Evolutionary conservation across 2,329 filamentous ascomycete genomes (phyloP).

Genomic region (Epichloe hybrida): DNA sequence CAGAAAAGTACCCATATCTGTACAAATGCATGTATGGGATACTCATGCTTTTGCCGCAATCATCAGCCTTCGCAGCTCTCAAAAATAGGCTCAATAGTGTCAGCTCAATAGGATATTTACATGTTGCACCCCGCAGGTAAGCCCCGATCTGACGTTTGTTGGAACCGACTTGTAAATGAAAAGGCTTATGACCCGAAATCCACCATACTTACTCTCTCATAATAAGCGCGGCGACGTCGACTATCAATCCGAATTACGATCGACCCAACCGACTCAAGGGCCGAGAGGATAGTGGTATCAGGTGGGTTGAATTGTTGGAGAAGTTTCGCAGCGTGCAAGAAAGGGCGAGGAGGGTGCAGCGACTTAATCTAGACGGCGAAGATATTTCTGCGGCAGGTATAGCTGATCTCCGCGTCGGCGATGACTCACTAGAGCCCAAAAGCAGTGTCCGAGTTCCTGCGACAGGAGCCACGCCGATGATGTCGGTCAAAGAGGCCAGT

Average conservation of each 20-base stretch:
- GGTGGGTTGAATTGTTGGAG: conserved; percentile 85
- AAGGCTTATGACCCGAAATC: neutral
- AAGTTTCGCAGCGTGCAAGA: conserved; percentile 92
- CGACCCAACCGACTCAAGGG: conserved; percentile 66
- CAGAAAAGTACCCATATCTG: conserved; percentile 84
- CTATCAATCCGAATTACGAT: conserved; percentile 48
- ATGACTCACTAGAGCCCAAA: conserved; percentile 26
- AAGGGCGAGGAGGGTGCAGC: conserved; percentile 58
- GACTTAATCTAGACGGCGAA: conserved; percentile 38
- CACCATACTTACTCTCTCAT: conserved; percentile 6
- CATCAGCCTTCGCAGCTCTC: conserved; percentile 87
- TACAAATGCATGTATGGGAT: conserved; percentile 98
- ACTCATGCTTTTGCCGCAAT: conserved; percentile 96
- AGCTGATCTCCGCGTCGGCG: conserved; percentile 27
- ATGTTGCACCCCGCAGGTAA: conserved; percentile 65
- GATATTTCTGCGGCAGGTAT: conserved; percentile 33
- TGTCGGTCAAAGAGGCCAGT: conserved; percentile 35
- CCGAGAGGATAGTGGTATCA: conserved; percentile 71
- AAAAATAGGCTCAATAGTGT: conserved; percentile 96
- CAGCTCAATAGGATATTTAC: conserved; percentile 89
- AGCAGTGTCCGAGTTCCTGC: conserved; percentile 26
- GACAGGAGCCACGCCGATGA: conserved; percentile 21
- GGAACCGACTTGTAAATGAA: too few species aligned
- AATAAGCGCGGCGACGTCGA: conserved; percentile 30
- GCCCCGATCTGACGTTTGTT: conserved; percentile 20